A percentile compares a stretch with the other conserved stretches of the same genome.
These are phyloP conservation scores for Lophiotrema nucula DNA, from an alignment of 495 filamentous ascomycete genomes.

Conservation along the genomic window DNA sequence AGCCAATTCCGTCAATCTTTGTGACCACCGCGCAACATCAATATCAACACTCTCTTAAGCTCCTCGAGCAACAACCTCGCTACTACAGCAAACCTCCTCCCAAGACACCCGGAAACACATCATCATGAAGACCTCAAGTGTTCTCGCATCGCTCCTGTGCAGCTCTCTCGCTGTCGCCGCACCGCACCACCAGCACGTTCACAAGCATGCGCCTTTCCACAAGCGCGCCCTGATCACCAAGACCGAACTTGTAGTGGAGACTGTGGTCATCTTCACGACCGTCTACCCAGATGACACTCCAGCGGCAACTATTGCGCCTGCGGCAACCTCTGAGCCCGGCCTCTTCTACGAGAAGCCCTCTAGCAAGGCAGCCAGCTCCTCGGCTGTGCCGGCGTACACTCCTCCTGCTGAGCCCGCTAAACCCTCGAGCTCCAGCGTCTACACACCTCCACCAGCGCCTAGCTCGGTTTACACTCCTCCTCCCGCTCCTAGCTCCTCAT, in stretches of 20 bases:
- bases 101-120: neutral
- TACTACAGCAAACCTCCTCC: slow-evolving; percentile 23
- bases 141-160: slow-evolving; percentile 24
- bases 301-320: neutral
- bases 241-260: slow-evolving; percentile 24
- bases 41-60: slow-evolving; percentile 11
- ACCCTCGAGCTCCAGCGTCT: neutral
- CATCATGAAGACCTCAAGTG: slow-evolving; percentile 31
- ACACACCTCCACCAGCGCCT: neutral
- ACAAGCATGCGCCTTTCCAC: no score
- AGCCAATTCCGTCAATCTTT: slow-evolving; percentile 23
- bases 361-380: neutral
- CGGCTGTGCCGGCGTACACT: neutral
- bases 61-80: slow-evolving; percentile 1
- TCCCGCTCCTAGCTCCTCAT: neutral
- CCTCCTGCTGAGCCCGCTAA: neutral
- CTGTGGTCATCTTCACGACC: slow-evolving; percentile 25
- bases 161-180: slow-evolving; percentile 20
- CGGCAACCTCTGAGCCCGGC: slow-evolving; percentile 3
- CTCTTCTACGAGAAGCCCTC: slow-evolving; percentile 25
- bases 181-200: no score
- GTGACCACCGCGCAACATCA: neutral
- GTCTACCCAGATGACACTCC: slow-evolving; percentile 10
- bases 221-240: slow-evolving; percentile 28
- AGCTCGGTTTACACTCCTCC: neutral